These are phyloP conservation scores for Botrytis deweyae DNA, from an alignment of 2,329 filamentous ascomycete genomes.

Conservation along the genomic window DNA sequence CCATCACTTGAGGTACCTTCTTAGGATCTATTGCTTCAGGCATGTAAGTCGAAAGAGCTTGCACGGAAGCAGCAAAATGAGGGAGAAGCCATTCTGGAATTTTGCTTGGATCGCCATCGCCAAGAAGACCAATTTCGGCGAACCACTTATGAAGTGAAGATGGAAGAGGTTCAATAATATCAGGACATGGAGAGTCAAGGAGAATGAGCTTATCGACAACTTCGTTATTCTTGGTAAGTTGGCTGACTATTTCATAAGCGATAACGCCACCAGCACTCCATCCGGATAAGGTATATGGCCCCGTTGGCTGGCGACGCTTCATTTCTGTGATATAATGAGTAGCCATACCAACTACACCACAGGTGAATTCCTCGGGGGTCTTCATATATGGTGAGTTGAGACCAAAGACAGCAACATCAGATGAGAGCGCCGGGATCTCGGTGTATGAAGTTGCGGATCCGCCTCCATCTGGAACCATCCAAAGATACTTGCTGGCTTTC, in stretches of 20 bases:
- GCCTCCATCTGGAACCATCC: constrained; percentile 49
- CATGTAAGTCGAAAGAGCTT: constrained; percentile 20
- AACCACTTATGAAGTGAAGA: constrained; percentile 56
- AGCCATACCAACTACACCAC: constrained; percentile 64
- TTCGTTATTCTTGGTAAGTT: constrained; percentile 58
- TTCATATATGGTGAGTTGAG: constrained; percentile 73
- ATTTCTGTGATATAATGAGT: constrained; percentile 67
- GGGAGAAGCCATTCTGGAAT: constrained; percentile 43
- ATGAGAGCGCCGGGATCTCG: constrained; percentile 42
- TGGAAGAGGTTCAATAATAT: constrained; percentile 68
- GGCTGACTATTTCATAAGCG: constrained; percentile 64
- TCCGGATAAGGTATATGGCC: constrained; percentile 67
- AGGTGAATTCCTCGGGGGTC: constrained; percentile 62
- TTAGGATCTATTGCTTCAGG: constrained; percentile 12
- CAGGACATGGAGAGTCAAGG: constrained; percentile 65
- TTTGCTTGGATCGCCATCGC: constrained; percentile 49
- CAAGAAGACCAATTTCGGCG: constrained; percentile 68
- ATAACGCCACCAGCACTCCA: constrained; percentile 78
- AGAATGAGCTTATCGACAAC: constrained; percentile 60
- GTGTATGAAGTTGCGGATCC: constrained; percentile 43
- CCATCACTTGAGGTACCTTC: constrained; percentile 17
- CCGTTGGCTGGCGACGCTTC: constrained; percentile 65
- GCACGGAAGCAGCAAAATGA: constrained; percentile 15
- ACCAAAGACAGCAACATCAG: constrained; percentile 52
- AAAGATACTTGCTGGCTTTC: constrained; percentile 47